A percentile compares a stretch with the other conserved stretches of the same genome.
These are phyloP conservation scores for Phytomonas serpens DNA, from an alignment of 208 protist genomes.

Conservation along the genomic window DNA sequence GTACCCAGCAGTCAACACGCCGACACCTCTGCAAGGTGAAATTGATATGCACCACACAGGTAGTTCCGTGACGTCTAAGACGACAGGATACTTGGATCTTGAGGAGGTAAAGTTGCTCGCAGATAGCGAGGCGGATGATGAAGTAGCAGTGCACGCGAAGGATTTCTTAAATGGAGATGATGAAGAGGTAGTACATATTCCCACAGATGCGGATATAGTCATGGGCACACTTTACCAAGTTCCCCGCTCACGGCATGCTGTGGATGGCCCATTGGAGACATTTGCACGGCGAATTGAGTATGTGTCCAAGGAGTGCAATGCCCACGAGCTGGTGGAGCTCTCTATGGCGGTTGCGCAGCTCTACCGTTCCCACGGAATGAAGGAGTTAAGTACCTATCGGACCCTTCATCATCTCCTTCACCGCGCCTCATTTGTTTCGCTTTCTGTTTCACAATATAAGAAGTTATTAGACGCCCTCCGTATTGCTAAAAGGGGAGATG, in stretches of 20 bases:
- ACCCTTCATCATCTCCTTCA: neutral
- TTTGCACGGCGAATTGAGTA: slow-evolving; percentile 13
- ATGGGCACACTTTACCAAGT: neutral
- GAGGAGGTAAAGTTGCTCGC: neutral
- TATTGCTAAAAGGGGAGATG: slow-evolving; percentile 3
- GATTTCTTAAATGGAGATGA: neutral
- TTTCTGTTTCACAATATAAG: slow-evolving; percentile 13
- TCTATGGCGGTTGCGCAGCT: slow-evolving; percentile 18
- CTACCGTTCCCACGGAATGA: neutral
- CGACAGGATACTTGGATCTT: neutral
- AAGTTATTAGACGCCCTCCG: slow-evolving; percentile 12
- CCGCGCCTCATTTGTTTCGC: neutral
- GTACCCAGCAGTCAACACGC: neutral
- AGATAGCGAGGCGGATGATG: neutral
- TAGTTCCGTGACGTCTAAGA: neutral
- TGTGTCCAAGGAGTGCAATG: slow-evolving; percentile 17
- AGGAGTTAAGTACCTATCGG: slow-evolving; percentile 1
- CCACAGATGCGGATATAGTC: neutral
- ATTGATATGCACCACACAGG: neutral
- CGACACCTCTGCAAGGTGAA: neutral
- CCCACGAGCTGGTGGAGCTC: slow-evolving; percentile 23
- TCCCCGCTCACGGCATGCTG: neutral
- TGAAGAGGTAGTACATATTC: neutral
- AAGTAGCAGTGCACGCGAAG: neutral
- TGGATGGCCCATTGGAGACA: slow-evolving; percentile 14